Base-by-base conservation (phyloP, 257 asterid genomes). In the Capsicum baccatum region DNA sequence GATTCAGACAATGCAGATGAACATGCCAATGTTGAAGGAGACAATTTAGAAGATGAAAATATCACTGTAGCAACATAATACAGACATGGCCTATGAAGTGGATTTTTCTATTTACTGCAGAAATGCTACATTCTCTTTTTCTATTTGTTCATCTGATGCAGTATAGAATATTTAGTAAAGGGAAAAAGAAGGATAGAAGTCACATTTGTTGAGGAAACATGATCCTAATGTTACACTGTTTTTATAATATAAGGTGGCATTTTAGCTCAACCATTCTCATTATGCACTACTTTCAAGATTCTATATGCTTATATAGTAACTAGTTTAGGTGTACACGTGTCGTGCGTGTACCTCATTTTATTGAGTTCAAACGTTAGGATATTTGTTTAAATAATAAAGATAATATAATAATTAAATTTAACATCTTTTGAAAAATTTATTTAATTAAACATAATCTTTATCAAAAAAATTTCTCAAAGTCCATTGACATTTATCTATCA, bases 31-130 rank as follows among this genome's bases (percentile, higher is more conserved):
- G 69, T 15, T 42, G 88, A 80, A 85, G 90, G 50, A n/a, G 89
- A 87, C 50, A 81, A 66, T 83, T 85, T 85, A 54, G 91, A 71
- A 62, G 94, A 84, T 55, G 92, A 90, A 68, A 94, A 86, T 85
- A 90, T 94, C 86, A 81, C 92, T 10, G 91, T 90, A 93, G 90
- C 93, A 39, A 78, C 84, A 85, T 85, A 73, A 69, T 44, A 60
- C 55, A 68, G 10, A 57, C 81, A 21, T 50, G 47, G 7, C 81
- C 44, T 6, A 52, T 76, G 81, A 52, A 69, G 58, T 15, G 63
- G 2, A 48, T 6, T 66, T 60, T 71, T n/a, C 69, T 63, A 60
- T 60, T 56, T 50, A 6, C 39, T 71, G 58, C 58, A 47, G 39
- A 71, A 71, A 71, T 71, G 79, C 55, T 71, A 71, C 39, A 71